These are phyloP conservation scores for Taxillus chinensis DNA, from an alignment of 164 flowering plant species.

Conservation along the genomic window DNA sequence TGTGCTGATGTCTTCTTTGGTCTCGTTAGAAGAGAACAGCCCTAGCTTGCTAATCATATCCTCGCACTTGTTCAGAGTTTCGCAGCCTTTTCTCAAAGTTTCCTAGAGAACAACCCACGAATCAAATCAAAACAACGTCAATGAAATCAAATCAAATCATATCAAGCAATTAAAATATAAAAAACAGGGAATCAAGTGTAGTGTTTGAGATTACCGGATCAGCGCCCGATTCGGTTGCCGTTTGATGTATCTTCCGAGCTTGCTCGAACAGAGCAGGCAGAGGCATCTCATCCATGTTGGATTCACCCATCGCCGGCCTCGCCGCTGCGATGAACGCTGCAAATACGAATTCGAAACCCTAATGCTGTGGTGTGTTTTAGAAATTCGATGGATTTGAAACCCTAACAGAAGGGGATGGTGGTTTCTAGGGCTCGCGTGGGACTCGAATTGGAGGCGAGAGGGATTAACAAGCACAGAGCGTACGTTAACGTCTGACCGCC, in stretches of 20 bases:
- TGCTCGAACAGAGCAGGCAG: conserved; percentile 70
- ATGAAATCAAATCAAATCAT: neutral
- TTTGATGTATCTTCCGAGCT: conserved; percentile 56
- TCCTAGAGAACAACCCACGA: conserved; percentile 30
- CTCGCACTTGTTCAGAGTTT: conserved; percentile 58
- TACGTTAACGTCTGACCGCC: too few species aligned
- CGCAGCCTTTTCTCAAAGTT: conserved; percentile 48
- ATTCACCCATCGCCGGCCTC: conserved; percentile 29
- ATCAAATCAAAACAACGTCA: neutral
- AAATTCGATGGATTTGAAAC: too few species aligned
- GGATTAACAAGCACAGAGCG: too few species aligned
- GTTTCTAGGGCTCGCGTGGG: too few species aligned
- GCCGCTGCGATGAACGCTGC: too few species aligned
- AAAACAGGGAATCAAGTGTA: neutral
- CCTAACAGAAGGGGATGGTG: too few species aligned
- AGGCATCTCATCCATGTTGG: conserved; percentile 56
- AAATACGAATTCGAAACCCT: too few species aligned
- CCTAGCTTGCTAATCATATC: conserved; percentile 83
- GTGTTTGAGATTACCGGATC: conserved; percentile 48
- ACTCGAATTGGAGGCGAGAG: too few species aligned
- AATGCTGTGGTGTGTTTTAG: too few species aligned
- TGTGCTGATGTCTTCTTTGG: conserved; percentile 91
- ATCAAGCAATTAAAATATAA: neutral
- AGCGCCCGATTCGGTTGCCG: conserved; percentile 44
- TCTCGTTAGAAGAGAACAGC: conserved; percentile 76